A percentile compares a stretch with the other conserved stretches of the same genome.
Conservation (phyloP, 495 filamentous ascomycete species). For the Aspergillus hancockii region DNA sequence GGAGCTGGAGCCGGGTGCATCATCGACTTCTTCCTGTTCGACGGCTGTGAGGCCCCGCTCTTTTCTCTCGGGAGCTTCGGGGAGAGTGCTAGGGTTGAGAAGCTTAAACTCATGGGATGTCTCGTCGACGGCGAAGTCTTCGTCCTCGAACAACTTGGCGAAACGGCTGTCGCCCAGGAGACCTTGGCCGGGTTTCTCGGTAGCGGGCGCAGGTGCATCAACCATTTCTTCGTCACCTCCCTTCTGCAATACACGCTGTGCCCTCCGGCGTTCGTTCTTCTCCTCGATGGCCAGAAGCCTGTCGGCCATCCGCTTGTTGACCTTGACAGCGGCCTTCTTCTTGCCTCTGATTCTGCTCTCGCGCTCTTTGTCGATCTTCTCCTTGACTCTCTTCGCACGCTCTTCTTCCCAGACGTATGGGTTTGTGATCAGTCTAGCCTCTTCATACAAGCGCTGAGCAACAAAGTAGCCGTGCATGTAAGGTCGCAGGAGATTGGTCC, state of each 20-base stretch:
- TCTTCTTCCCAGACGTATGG: slow-evolving; percentile 91
- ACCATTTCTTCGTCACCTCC: slow-evolving; percentile 54
- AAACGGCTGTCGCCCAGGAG: slow-evolving; percentile 85
- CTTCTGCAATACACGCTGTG: slow-evolving; percentile 55
- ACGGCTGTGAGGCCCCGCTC: slow-evolving; percentile 65
- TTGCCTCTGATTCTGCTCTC: slow-evolving; percentile 87
- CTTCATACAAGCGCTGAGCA: slow-evolving; percentile 86
- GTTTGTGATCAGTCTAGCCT: slow-evolving; percentile 88
- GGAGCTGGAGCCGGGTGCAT: slow-evolving; percentile 44
- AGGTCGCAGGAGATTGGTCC: slow-evolving; percentile 80
- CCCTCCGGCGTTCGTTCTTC: slow-evolving; percentile 69
- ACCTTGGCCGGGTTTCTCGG: slow-evolving; percentile 42
- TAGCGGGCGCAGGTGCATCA: slow-evolving; percentile 29
- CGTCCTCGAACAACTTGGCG: slow-evolving; percentile 83
- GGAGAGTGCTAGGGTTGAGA: slow-evolving; percentile 79
- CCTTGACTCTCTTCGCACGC: slow-evolving; percentile 79
- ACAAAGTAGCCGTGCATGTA: slow-evolving; percentile 99
- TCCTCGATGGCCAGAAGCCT: slow-evolving; percentile 78
- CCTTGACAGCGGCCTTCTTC: slow-evolving; percentile 89
- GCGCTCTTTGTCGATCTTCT: slow-evolving; percentile 92
- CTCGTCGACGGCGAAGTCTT: slow-evolving; percentile 91
- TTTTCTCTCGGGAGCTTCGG: slow-evolving; percentile 33
- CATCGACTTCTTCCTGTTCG: slow-evolving; percentile 62
- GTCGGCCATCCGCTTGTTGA: slow-evolving; percentile 83
- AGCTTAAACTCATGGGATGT: slow-evolving; percentile 80